phyloP scores from a whole-genome alignment of 2,329 filamentous ascomycete genomes.

The Penicillium sp. region DNA sequence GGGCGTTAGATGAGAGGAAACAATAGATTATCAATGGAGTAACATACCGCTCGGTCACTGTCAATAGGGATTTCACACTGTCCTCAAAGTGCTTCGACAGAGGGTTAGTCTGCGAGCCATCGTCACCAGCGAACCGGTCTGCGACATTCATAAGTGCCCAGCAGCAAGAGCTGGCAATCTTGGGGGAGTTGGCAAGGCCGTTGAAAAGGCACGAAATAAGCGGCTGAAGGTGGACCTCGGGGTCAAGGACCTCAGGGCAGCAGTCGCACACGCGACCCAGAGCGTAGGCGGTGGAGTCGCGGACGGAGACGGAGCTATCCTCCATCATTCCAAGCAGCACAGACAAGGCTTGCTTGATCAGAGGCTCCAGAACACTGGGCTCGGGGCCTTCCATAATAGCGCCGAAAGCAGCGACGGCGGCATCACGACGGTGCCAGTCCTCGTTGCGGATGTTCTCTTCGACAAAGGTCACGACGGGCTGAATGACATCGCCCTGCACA shows the following conservation, averaged over 20 bases:
- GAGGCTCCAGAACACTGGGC: slow-evolving; percentile 83
- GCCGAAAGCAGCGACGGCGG: slow-evolving; percentile 93
- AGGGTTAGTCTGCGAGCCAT: slow-evolving; percentile 74
- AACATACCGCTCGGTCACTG: slow-evolving; percentile 71
- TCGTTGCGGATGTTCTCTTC: slow-evolving; percentile 85
- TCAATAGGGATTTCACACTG: slow-evolving; percentile 79
- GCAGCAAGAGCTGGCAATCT: slow-evolving; percentile 98
- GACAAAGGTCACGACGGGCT: slow-evolving; percentile 84
- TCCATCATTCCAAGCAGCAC: slow-evolving; percentile 92
- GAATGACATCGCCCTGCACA: slow-evolving; percentile 79
- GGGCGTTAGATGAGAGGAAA: slow-evolving; percentile 14
- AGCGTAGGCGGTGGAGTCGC: slow-evolving; percentile 93
- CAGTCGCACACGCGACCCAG: slow-evolving; percentile 94
- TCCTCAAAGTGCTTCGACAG: slow-evolving; percentile 91
- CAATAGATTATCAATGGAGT: not conserved
- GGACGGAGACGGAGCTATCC: slow-evolving; percentile 82
- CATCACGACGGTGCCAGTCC: slow-evolving; percentile 93
- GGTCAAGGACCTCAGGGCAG: slow-evolving; percentile 88
- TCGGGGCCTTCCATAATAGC: slow-evolving; percentile 99
- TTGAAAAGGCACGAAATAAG: slow-evolving; percentile 87
- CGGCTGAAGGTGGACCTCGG: slow-evolving; percentile 74
- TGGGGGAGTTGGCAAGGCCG: slow-evolving; percentile 83
- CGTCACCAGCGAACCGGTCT: slow-evolving; percentile 88
- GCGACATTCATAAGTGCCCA: slow-evolving; percentile 99
- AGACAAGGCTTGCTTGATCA: slow-evolving; percentile 91